These are phyloP conservation scores for Brassica rapa DNA, from an alignment of 345 rosid species.

Conservation along the genomic window DNA sequence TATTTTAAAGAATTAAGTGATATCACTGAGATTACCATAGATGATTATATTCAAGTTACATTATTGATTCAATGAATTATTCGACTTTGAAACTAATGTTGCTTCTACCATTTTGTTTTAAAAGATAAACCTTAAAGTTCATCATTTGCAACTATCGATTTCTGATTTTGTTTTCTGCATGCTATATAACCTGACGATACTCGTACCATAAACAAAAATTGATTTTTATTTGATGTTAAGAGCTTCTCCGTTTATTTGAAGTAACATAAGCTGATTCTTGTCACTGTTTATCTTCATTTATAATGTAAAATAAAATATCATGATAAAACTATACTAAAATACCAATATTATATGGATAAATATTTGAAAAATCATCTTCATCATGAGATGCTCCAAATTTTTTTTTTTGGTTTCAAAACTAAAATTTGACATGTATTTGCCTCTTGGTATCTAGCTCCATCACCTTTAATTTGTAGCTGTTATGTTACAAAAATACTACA, in stretches of 20 bases:
- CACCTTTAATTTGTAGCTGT: neutral
- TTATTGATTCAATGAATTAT: neutral
- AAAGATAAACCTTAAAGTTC: neutral
- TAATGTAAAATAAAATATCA: neutral
- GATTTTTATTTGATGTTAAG: neutral
- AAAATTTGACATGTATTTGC: neutral
- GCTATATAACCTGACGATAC: neutral
- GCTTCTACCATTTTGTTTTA: neutral
- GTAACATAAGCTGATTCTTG: neutral
- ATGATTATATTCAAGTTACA: neutral
- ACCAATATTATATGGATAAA: neutral
- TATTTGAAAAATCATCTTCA: neutral
- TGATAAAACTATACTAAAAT: neutral
- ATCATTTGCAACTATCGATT: neutral
- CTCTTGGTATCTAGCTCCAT: neutral
- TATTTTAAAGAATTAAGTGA: neutral
- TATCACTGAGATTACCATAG: constrained; percentile 10
- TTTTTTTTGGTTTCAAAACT: neutral
- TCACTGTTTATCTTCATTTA: neutral
- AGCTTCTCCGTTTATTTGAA: neutral
- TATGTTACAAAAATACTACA: neutral
- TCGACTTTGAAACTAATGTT: neutral
- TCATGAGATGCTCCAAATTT: neutral
- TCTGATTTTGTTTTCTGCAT: neutral
- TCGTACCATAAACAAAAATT: neutral